Evolutionary conservation across 768 basidiomycete genomes (phyloP), one percentile per base, ranked within the genome.

Genomic region (Mycena floridula): DNA sequence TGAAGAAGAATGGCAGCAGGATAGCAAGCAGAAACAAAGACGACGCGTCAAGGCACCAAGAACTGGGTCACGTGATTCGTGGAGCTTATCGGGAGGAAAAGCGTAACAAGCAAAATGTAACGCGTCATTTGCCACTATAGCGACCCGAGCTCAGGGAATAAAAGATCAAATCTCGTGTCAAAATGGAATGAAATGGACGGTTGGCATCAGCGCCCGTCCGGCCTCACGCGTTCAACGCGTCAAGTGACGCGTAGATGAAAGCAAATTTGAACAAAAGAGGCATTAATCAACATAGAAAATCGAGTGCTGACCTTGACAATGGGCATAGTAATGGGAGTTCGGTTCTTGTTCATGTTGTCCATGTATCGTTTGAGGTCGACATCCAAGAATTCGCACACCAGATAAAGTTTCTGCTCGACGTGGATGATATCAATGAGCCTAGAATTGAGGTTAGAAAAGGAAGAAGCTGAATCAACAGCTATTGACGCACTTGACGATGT

Each of bases 331-430:
- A 97, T 82, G 32, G 89, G 88, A 30, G 76, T 78, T 46, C 83
- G 78, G 41, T 67, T 69, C 58, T 74, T 78, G 60, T 77, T 93
- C 41, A 84, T 82, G 27, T 81, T 81, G 61, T 98, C 96, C 79
- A 98, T 97, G 66, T 94, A 99, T 25, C 88, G 78, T 65, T 99
- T 99, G 50, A 99, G 68, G 66, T 99, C 96, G 46, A 94, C 84
- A 59, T 99, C 94, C 45, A 99, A 76, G 65, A 93, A 98, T 66
- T 99, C 96, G 59, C 93, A 96, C 25, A 99, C 96, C 48, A 99
- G 82, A 67, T 94, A 99, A 25, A 99, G 77, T 64, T 96, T 96
- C 65, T 93, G 85, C 63, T 99, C 96, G 11, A 87, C 86, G 59
- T 98, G 95, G 3, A 98, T 90, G 54, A 98, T 96, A 64, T 99